Percentiles rank a stretch among this genome's conserved stretches.
Evolutionary conservation across 768 basidiomycete species (phyloP).

Genomic region (Dentipellis fragilis): DNA sequence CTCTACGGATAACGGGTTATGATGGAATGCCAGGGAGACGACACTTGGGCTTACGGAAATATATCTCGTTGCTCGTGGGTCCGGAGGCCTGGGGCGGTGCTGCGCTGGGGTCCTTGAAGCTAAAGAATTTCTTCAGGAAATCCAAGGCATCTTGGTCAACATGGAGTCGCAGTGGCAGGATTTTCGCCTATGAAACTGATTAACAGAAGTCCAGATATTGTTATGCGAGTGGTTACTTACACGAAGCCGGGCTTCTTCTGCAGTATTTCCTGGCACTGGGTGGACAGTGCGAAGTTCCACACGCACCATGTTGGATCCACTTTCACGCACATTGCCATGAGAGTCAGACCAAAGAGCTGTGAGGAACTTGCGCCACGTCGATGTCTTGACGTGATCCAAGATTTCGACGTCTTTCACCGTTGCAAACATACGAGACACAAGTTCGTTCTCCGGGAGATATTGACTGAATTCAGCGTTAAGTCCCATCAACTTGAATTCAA

Average conservation of each 20-base stretch:
- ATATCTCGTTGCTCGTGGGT: constrained; percentile 40
- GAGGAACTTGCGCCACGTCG: constrained; percentile 97
- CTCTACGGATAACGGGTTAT: constrained; percentile 34
- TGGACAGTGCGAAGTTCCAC: constrained; percentile 68
- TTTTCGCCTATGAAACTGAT: constrained; percentile 54
- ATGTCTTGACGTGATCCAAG: constrained; percentile 94
- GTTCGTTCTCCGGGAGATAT: constrained; percentile 40
- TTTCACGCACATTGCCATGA: constrained; percentile 81
- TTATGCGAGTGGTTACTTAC: constrained; percentile 32
- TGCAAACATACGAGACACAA: constrained; percentile 58
- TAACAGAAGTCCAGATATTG: not conserved
- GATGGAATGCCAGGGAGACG: not conserved
- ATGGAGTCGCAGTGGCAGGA: constrained; percentile 83
- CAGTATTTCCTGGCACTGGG: constrained; percentile 55
- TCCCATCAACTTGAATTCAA: constrained; percentile 72
- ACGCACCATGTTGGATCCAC: constrained; percentile 88
- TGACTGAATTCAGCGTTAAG: constrained; percentile 59
- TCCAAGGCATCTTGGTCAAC: constrained; percentile 98
- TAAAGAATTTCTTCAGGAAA: constrained; percentile 94
- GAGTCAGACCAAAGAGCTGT: constrained; percentile 79
- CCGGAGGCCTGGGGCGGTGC: constrained; percentile 14
- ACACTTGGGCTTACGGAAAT: constrained; percentile 50
- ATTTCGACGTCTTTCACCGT: constrained; percentile 76
- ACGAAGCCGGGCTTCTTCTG: constrained; percentile 70
- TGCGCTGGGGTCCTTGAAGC: constrained; percentile 61